phyloP scores from a whole-genome alignment of 1,139 yeast genomes.

The Debaryomyces robertsiae region DNA sequence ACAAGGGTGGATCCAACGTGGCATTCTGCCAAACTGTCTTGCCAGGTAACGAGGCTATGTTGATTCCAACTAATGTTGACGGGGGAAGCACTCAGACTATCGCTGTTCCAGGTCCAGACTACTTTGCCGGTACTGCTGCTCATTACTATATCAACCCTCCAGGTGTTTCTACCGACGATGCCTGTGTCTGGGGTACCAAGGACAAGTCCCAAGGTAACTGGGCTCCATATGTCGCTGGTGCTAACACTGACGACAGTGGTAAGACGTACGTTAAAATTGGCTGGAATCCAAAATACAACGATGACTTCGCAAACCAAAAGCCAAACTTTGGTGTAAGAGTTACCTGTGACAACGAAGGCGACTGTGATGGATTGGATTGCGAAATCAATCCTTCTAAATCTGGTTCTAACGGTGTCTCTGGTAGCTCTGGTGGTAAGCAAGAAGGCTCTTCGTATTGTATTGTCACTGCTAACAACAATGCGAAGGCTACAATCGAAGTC shows the following conservation, averaged over 20 bases:
- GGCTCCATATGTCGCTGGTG: conserved; percentile 93
- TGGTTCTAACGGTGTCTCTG: conserved; percentile 57
- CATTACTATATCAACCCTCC: conserved; percentile 88
- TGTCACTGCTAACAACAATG: conserved; percentile 68
- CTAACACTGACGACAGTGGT: conserved; percentile 69
- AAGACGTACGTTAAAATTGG: conserved; percentile 82
- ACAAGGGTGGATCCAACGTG: conserved; percentile 54
- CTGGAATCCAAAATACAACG: conserved; percentile 86
- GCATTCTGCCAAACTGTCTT: conserved; percentile 92
- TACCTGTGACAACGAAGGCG: conserved; percentile 65
- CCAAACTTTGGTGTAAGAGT: conserved; percentile 76
- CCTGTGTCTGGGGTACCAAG: conserved; percentile 81
- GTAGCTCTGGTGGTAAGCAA: conserved; percentile 53
- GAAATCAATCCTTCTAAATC: conserved; percentile 71
- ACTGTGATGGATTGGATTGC: conserved; percentile 77
- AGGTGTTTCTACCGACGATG: conserved; percentile 74
- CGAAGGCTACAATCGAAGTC: conserved; percentile 73
- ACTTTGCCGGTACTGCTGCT: conserved; percentile 78
- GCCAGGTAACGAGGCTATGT: conserved; percentile 93
- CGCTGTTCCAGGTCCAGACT: conserved; percentile 83
- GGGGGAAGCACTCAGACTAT: conserved; percentile 50
- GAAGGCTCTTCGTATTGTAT: conserved; percentile 76
- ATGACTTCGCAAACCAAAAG: conserved; percentile 52
- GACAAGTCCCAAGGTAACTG: conserved; percentile 78
- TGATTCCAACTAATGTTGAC: conserved; percentile 74